Conservation (phyloP, 768 basidiomycete species). For the Mycena rosella region DNA sequence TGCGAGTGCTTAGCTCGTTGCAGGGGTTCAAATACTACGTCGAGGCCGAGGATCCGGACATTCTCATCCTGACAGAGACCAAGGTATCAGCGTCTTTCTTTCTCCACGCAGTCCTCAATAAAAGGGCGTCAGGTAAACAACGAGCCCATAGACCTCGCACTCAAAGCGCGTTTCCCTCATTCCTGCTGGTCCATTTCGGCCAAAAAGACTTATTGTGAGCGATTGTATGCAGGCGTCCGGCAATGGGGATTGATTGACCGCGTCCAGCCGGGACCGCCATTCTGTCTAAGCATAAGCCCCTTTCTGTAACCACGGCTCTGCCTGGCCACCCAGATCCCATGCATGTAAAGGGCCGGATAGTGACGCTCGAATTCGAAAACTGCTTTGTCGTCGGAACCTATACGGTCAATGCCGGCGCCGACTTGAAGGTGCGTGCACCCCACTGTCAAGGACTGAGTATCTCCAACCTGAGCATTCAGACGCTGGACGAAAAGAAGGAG, state of each 20-base stretch:
- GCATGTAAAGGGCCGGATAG: conserved; percentile 78
- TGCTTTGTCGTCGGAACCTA: conserved; percentile 84
- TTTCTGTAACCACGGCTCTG: conserved; percentile 74
- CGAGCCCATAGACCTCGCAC: conserved; percentile 67
- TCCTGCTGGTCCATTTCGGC: conserved; percentile 81
- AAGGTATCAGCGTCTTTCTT: conserved; percentile 62
- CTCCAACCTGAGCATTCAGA: conserved; percentile 56
- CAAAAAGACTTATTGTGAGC: conserved; percentile 84
- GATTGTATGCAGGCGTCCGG: too few species aligned
- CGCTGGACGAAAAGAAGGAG: conserved; percentile 77
- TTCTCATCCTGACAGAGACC: conserved; percentile 88
- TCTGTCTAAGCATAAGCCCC: conserved; percentile 80
- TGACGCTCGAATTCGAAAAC: conserved; percentile 84
- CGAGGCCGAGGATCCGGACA: conserved; percentile 88
- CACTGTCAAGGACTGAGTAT: neutral
- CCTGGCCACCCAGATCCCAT: conserved; percentile 79
- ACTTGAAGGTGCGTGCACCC: conserved; percentile 69
- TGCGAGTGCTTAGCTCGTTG: neutral
- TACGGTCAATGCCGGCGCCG: conserved; percentile 84
- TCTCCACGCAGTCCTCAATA: neutral
- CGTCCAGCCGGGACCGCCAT: conserved; percentile 78
- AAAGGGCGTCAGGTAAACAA: conserved; percentile 71
- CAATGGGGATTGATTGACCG: too few species aligned
- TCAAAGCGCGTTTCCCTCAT: conserved; percentile 74
- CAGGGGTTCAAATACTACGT: conserved; percentile 88